Percentiles rank a stretch among this genome's conserved stretches.
These are phyloP conservation scores for Chaetomidium leptoderma DNA, from an alignment of 495 filamentous ascomycete genomes.

Conservation along the genomic window DNA sequence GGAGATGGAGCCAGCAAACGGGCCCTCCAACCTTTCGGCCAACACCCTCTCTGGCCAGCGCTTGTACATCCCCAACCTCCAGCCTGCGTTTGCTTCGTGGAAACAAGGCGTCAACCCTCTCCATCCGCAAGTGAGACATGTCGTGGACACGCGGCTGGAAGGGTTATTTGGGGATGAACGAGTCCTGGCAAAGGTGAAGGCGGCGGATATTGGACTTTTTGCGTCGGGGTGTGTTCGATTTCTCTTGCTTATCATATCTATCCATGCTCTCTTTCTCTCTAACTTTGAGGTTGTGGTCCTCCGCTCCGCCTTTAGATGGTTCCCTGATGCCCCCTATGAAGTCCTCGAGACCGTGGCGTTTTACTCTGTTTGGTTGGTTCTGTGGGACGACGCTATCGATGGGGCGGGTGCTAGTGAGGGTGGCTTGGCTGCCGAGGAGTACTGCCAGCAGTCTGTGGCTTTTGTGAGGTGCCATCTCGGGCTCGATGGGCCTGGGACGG, in stretches of 20 bases:
- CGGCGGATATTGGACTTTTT: constrained; percentile 15
- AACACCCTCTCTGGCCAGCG: background rate
- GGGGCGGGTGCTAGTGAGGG: background rate
- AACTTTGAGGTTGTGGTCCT: too few species aligned
- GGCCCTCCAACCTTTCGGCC: background rate
- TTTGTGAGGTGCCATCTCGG: constrained; percentile 14
- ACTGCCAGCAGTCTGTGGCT: constrained; percentile 8
- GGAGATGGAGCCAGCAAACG: background rate
- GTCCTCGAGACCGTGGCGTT: constrained; percentile 11
- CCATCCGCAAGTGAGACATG: constrained; percentile 3
- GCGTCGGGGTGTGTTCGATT: constrained; percentile 6
- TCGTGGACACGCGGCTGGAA: constrained; percentile 12
- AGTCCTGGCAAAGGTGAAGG: constrained; percentile 10
- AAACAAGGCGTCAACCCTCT: constrained; percentile 17
- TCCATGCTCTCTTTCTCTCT: too few species aligned
- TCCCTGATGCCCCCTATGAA: constrained; percentile 9
- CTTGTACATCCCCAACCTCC: constrained; percentile 14
- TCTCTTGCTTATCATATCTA: background rate
- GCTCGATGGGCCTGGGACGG: background rate
- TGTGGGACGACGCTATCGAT: constrained; percentile 25
- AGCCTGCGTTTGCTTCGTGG: constrained; percentile 16
- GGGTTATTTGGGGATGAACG: constrained; percentile 4
- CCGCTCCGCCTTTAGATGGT: too few species aligned
- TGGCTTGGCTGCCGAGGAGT: background rate
- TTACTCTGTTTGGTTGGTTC: constrained; percentile 18